Base-by-base conservation (phyloP, 75 land plant species). In the Cupressus sempervirens region DNA sequence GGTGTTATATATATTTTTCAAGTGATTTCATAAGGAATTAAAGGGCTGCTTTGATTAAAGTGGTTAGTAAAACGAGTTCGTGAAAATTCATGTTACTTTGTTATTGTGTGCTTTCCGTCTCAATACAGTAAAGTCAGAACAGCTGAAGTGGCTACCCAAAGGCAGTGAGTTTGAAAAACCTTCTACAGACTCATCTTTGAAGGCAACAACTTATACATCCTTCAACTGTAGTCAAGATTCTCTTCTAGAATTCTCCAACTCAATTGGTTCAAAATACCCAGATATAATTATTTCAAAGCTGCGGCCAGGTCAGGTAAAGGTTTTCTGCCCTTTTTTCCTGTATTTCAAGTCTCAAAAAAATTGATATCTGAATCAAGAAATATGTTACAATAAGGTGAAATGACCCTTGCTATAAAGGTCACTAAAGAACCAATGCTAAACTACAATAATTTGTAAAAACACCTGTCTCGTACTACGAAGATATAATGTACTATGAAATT, bases 251-350 rank as follows among this genome's bases (percentile, higher is more conserved):
- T 89, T 96, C 81, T 82, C 89, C 23, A 82, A 87, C 0, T 90
- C 92, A 14, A 86, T 96, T 80, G 43, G 87, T 35, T 84, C 89
- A 32, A 89, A 54, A 87, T 82, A 90, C 87, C 80, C 85, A 29
- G 95, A 93, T 79, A 96, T 97, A 18, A 86, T 83, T 54, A 86
- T 97, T 87, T 95, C 94, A 80, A 94, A 84, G 83, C 94, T 97
- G 70, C 92, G 99, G 43, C 93, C 96, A 74, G 99, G 98, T 35
- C 94, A 97, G 92, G 98, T 97, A 90, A 38, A 56, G 80, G 9
- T 65, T 35, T 20, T 36, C 48, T 45, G 9, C 0, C 50, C 50
- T 16, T 41, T 80, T 26, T 53, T 67, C n/a, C 41, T 29, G 4
- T 7, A 48, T 53, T 52, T 32, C 11, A 12, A 23, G 45, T 29